Conservation (phyloP, 2,329 filamentous ascomycete species). For the Rhynchosporium graminicola region DNA sequence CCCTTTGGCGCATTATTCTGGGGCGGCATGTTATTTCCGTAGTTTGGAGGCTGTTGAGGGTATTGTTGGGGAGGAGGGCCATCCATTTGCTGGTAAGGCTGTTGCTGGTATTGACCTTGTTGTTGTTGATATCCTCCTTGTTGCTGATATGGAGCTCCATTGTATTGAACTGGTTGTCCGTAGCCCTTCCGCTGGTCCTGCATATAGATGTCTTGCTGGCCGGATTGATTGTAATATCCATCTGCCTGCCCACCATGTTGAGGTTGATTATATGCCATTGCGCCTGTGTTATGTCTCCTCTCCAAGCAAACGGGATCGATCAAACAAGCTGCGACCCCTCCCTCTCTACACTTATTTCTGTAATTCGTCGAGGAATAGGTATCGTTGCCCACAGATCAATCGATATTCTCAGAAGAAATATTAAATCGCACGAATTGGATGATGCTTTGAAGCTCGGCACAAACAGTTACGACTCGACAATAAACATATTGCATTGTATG, state of each 20-base stretch:
- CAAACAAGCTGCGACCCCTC: background rate
- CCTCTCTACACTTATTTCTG: background rate
- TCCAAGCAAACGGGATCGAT: background rate
- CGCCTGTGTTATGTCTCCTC: background rate
- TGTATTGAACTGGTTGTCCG: slow-evolving; percentile 5
- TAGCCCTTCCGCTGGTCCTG: slow-evolving; percentile 19
- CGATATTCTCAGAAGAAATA: background rate
- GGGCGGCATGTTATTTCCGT: slow-evolving; percentile 21
- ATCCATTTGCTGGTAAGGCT: slow-evolving; percentile 21
- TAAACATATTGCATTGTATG: background rate
- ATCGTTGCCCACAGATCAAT: background rate
- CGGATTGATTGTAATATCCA: slow-evolving; percentile 30
- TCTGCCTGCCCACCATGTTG: slow-evolving; percentile 33
- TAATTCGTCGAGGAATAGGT: background rate
- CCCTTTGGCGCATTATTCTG: slow-evolving; percentile 17
- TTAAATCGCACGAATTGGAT: background rate
- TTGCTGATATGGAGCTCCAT: slow-evolving; percentile 14
- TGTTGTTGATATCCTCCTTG: slow-evolving; percentile 21
- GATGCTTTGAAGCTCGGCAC: background rate
- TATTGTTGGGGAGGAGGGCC: slow-evolving; percentile 22
- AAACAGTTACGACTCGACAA: background rate
- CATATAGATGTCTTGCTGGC: slow-evolving; percentile 24
- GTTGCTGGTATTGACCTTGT: slow-evolving; percentile 22
- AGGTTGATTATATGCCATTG: slow-evolving; percentile 35
- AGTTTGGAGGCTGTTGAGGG: slow-evolving; percentile 29